Conservation (phyloP, 345 rosid species). For the Noccaea caerulescens region DNA sequence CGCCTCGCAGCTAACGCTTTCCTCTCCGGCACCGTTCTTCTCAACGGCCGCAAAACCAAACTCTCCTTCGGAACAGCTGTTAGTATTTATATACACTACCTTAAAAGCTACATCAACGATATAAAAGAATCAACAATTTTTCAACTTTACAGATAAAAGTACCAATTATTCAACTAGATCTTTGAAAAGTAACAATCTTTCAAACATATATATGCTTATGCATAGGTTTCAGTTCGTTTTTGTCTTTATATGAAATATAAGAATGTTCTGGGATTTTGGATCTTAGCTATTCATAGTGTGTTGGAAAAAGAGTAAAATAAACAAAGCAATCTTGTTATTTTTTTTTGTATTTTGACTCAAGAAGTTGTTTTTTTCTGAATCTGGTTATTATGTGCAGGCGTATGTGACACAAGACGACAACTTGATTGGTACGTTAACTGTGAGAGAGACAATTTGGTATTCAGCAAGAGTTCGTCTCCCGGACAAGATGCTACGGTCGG, state of each 20-base stretch:
- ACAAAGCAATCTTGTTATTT: background rate
- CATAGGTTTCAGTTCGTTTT: conserved; percentile 30
- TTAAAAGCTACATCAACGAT: background rate
- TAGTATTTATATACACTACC: conserved; percentile 40
- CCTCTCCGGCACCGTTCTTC: conserved; percentile 81
- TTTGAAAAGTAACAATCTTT: conserved; percentile 7
- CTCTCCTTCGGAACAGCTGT: conserved; percentile 95
- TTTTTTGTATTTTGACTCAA: background rate
- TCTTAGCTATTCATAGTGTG: conserved; percentile 30
- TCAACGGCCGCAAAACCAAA: conserved; percentile 90
- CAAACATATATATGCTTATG: background rate
- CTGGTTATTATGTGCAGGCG: conserved; percentile 52
- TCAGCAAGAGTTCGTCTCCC: conserved; percentile 93
- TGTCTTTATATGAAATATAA: conserved; percentile 23
- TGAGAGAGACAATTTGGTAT: conserved; percentile 86
- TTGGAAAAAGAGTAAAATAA: background rate
- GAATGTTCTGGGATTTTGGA: conserved; percentile 44
- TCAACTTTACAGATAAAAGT: background rate
- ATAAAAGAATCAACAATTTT: background rate
- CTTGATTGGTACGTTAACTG: conserved; percentile 90
- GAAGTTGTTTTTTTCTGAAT: background rate
- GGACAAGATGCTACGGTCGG: conserved; percentile 79
- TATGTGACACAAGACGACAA: conserved; percentile 98
- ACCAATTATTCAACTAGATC: background rate
- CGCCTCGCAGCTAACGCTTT: conserved; percentile 93